Percentiles rank a stretch among this genome's conserved stretches.
Evolutionary conservation across 495 filamentous ascomycete species (phyloP).

Genomic region (Trichodelitschia bisporula): DNA sequence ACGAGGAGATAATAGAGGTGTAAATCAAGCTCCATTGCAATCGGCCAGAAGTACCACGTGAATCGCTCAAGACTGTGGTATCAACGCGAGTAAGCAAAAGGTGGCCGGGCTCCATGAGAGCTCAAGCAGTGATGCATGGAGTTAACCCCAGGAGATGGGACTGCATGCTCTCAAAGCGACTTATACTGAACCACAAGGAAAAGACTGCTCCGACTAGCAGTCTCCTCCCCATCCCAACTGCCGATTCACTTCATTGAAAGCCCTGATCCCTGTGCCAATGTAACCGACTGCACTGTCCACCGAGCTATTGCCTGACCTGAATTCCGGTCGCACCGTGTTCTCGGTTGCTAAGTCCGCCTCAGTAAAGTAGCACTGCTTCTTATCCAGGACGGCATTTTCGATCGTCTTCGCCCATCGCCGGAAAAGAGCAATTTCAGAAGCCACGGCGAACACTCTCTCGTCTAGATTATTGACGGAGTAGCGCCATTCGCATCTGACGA

Average conservation of each 20-base stretch:
- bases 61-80: no score
- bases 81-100: no score
- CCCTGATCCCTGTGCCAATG: background rate
- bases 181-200: no score
- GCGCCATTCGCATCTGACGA: constrained; percentile 26
- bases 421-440: constrained; percentile 11
- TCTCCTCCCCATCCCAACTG: background rate
- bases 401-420: constrained; percentile 4
- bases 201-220: no score
- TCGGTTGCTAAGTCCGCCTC: no score
- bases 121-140: no score
- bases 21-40: background rate
- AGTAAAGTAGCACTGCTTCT: background rate
- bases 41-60: no score
- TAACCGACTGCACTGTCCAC: background rate
- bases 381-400: background rate
- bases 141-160: no score
- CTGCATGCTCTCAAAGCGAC: no score
- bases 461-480: constrained; percentile 16
- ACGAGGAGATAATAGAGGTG: constrained; percentile 22
- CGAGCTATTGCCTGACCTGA: background rate
- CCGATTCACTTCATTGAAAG: background rate
- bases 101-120: no score
- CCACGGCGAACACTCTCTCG: constrained; percentile 16
- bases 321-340: background rate